Base-by-base conservation (phyloP, 768 basidiomycete genomes). In the Royoungia palumana region DNA sequence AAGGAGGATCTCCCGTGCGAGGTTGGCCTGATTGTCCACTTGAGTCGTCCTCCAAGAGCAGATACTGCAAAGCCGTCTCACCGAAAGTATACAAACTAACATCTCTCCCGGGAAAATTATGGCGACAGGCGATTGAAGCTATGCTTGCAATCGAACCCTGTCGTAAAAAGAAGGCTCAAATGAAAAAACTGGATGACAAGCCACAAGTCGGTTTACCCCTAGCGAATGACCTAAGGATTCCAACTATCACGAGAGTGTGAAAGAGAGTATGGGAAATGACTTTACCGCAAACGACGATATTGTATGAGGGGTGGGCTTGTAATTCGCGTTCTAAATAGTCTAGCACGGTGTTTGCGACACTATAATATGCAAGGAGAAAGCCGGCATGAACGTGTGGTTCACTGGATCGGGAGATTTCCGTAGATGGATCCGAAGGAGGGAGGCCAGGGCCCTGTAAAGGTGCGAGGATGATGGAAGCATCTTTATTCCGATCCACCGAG, bases 81-180 rank as follows among this genome's bases (percentile, higher is more conserved):
- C 78, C 78, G 57, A 68, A 78, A 0, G 77, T 79, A 50, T 73
- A 79, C 6, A 79, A 50, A 4, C 38, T 60, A 27, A 64, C 46
- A 19, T 46, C 42, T 47, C 36, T 54, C 30, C 47, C 58, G 13
- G 63, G 60, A 49, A 70, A 72, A 28, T 56, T 64, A 47, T 59
- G 54, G 36, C 47, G 60, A 25, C 72, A 47, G 6, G 66, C 66
- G 11, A 72, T 50, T 13, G 65, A 70, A 13, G 71, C 73, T 11
- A 75, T 60, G 34, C 68, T 68, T 4, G 73, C 70, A 41, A 74
- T 56, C 4, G 73, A 61, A 30, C 75, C 74, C 65, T 69, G 46
- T 55, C 11, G 30, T 13, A 30, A 24, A 42, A 30, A 8, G 37
- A 47, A 39, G 44, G 16, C 25, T 58, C 45, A 28, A 52, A 44